Evolutionary conservation across 164 flowering plant species (phyloP).

Genomic region (Echeveria elegans): DNA sequence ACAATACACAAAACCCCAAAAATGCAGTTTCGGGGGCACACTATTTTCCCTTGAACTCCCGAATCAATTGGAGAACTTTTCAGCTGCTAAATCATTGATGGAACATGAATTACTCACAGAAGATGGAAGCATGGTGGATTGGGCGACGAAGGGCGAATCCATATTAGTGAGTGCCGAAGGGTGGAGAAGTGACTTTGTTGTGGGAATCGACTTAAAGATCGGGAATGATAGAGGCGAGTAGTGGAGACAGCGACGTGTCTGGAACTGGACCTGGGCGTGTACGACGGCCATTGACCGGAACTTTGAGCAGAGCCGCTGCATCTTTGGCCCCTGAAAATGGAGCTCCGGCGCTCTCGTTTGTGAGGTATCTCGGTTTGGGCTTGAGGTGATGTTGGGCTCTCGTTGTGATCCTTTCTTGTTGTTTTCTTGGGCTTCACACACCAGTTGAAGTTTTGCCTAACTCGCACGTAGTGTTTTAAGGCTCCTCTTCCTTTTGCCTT

Average conservation of each 20-base stretch:
- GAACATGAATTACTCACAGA: neutral
- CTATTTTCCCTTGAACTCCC: neutral
- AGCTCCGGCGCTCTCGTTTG: slow-evolving; percentile 1
- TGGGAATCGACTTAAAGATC: neutral
- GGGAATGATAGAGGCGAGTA: neutral
- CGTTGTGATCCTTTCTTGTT: neutral
- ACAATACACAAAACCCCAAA: neutral
- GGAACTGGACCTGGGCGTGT: slow-evolving; percentile 6
- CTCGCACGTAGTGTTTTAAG: too few species aligned
- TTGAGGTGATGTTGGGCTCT: neutral
- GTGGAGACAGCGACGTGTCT: neutral
- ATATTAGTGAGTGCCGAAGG: neutral
- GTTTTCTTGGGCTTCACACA: neutral
- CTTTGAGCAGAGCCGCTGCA: slow-evolving; percentile 8
- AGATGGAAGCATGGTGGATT: neutral
- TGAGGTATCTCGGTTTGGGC: neutral
- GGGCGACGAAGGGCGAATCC: neutral
- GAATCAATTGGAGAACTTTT: neutral
- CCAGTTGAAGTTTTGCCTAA: too few species aligned
- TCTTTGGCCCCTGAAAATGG: slow-evolving; percentile 6
- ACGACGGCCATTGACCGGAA: slow-evolving; percentile 4
- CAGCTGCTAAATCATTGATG: neutral
- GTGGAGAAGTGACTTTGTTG: neutral
- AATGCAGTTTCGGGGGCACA: neutral
- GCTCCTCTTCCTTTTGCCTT: too few species aligned